Conservation (phyloP, 805 yeast species). For the Brettanomyces sp. region DNA sequence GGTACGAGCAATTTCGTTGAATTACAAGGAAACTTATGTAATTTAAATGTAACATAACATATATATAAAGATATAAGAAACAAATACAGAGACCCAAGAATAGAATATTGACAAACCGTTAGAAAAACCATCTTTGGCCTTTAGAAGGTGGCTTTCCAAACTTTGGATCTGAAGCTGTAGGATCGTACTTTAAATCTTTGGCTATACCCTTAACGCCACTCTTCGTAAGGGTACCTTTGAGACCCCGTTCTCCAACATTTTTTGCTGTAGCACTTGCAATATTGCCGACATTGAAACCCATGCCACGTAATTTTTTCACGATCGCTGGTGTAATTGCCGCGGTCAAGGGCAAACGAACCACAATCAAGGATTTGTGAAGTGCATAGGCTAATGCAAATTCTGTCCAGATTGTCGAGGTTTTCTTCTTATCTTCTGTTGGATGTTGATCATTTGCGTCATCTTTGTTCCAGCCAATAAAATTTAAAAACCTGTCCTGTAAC, state of each 20-base stretch:
- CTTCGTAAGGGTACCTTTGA: conserved; percentile 16
- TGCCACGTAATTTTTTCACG: conserved; percentile 51
- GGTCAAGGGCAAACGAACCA: conserved; percentile 79
- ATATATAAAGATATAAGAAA: not conserved
- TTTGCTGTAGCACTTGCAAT: conserved; percentile 28
- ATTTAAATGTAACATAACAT: not conserved
- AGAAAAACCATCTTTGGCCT: conserved; percentile 55
- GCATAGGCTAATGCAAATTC: conserved; percentile 91
- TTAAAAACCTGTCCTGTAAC: conserved; percentile 52
- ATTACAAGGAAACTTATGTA: not conserved
- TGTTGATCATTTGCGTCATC: not conserved
- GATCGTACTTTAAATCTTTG: conserved; percentile 15
- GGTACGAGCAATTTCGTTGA: conserved; percentile 49
- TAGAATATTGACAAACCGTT: conserved; percentile 2
- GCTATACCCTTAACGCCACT: conserved; percentile 16
- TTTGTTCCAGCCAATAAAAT: conserved; percentile 40
- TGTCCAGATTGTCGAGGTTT: conserved; percentile 46
- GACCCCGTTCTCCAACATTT: conserved; percentile 18
- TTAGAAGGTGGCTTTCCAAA: conserved; percentile 46
- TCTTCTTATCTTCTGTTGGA: conserved; percentile 3
- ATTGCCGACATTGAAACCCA: conserved; percentile 75
- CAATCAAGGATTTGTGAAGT: conserved; percentile 76
- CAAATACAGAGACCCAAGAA: not conserved
- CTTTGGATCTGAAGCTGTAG: conserved; percentile 34
- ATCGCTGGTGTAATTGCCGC: conserved; percentile 86